phyloP scores from a whole-genome alignment of 1,284 basidiomycete genomes.

The Sphagnurus paluster region DNA sequence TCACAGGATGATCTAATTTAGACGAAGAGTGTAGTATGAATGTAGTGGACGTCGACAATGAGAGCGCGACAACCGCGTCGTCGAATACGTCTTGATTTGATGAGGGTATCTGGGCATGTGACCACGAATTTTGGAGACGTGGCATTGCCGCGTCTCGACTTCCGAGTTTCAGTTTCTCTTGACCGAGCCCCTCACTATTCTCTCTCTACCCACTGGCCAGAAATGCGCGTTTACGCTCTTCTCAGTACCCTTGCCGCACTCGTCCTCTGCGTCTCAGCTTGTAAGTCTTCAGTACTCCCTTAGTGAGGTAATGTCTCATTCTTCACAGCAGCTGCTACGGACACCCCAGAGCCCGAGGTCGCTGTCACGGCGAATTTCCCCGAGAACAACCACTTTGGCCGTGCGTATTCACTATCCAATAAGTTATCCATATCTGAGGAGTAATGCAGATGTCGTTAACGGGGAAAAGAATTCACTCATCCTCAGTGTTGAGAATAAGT shows the following conservation, averaged over 20 bases:
- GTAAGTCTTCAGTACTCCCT: conserved; percentile 23
- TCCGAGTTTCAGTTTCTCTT: too few relatives aligned
- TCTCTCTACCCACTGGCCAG: conserved; percentile 9
- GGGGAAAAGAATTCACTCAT: conserved; percentile 78
- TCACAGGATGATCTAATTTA: too few relatives aligned
- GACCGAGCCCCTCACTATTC: background rate
- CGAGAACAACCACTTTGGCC: conserved; percentile 78
- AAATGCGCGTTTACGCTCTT: conserved; percentile 36
- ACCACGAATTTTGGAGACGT: conserved; percentile 10
- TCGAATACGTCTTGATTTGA: conserved; percentile 2
- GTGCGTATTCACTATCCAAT: conserved; percentile 49
- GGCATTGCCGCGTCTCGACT: conserved; percentile 1
- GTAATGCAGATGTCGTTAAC: conserved; percentile 73
- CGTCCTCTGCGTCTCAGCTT: conserved; percentile 25
- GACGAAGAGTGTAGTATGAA: too few relatives aligned
- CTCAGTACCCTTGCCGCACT: conserved; percentile 29
- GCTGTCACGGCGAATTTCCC: conserved; percentile 68
- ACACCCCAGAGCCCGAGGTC: conserved; percentile 39
- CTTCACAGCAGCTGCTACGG: conserved; percentile 24
- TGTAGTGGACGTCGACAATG: too few relatives aligned
- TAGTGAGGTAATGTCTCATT: conserved; percentile 9
- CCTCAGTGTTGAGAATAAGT: conserved; percentile 75
- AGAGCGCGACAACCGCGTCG: background rate
- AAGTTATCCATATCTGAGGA: conserved; percentile 16
- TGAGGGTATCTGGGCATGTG: conserved; percentile 1